Conservation (phyloP, 768 basidiomycete genomes). For the Trametes elegans region DNA sequence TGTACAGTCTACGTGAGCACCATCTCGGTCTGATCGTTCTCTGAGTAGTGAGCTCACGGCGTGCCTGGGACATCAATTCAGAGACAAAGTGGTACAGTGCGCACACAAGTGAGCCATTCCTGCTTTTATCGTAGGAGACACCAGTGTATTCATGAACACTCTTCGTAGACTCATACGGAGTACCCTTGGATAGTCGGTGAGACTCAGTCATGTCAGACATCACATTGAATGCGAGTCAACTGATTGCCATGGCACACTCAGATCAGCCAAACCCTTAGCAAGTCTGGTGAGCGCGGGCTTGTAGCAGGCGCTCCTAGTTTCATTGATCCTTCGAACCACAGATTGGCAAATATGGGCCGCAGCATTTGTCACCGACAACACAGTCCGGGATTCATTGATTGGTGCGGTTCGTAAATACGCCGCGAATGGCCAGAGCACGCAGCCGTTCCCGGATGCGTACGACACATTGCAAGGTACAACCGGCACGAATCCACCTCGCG, state of each 20-base stretch:
- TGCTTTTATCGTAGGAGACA: too few relatives aligned
- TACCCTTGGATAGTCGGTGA: constrained; percentile 37
- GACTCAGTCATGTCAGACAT: neutral
- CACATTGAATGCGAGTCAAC: neutral
- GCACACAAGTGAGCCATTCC: constrained; percentile 24
- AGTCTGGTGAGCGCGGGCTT: constrained; percentile 32
- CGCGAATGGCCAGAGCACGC: constrained; percentile 31
- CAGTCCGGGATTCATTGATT: constrained; percentile 35
- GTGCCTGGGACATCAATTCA: constrained; percentile 9
- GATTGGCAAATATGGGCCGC: constrained; percentile 43
- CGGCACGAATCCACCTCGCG: too few relatives aligned
- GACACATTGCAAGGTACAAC: too few relatives aligned
- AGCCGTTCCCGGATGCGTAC: constrained; percentile 50
- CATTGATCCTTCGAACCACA: neutral
- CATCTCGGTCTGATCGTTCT: neutral
- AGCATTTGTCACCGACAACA: constrained; percentile 30
- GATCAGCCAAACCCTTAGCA: constrained; percentile 37
- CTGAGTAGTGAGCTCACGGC: too few relatives aligned
- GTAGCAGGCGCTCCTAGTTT: neutral
- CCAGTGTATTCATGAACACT: too few relatives aligned
- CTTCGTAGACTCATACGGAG: constrained; percentile 28
- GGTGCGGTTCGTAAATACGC: constrained; percentile 33
- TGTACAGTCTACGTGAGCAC: constrained; percentile 37
- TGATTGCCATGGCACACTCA: neutral
- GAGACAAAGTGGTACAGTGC: constrained; percentile 37